Evolutionary conservation across 768 basidiomycete species (phyloP).

Genomic region (Multifurca ochricompacta): DNA sequence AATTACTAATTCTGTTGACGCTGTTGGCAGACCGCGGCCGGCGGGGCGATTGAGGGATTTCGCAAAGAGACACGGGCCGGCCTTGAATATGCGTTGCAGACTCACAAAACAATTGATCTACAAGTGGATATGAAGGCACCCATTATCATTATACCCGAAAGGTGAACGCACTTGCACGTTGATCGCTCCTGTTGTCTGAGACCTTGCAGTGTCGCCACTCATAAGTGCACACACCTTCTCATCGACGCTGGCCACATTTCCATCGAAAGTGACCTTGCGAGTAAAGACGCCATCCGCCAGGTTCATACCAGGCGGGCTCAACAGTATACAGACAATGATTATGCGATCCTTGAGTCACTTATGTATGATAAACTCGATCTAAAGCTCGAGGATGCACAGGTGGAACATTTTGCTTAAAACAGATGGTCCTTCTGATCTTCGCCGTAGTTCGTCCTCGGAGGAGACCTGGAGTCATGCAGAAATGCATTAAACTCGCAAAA

Average conservation of each 20-base stretch:
- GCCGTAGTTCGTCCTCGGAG: conserved; percentile 78
- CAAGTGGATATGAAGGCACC: conserved; percentile 96
- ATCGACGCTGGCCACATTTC: conserved; percentile 96
- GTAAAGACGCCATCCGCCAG: conserved; percentile 69
- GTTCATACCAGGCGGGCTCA: conserved; percentile 79
- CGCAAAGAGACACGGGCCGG: conserved; percentile 92
- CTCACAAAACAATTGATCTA: conserved; percentile 94
- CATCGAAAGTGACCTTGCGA: conserved; percentile 82
- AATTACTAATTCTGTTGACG: conserved; percentile 26
- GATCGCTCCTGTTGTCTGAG: conserved; percentile 7
- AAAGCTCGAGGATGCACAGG: conserved; percentile 84
- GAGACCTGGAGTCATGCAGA: conserved; percentile 73
- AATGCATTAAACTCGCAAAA: conserved; percentile 59
- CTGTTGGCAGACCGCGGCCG: conserved; percentile 66
- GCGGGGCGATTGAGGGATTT: conserved; percentile 86
- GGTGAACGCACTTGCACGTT: conserved; percentile 38
- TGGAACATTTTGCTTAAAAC: conserved; percentile 28
- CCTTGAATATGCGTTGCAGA: conserved; percentile 85
- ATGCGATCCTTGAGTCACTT: conserved; percentile 72
- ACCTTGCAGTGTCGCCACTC: conserved; percentile 56
- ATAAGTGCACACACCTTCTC: conserved; percentile 76
- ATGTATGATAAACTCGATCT: conserved; percentile 93
- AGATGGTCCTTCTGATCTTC: neutral
- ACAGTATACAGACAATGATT: conserved; percentile 83
- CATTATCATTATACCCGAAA: conserved; percentile 93